Evolutionary conservation across 495 filamentous ascomycete species (phyloP).

Genomic region (Penicillium alfredii): DNA sequence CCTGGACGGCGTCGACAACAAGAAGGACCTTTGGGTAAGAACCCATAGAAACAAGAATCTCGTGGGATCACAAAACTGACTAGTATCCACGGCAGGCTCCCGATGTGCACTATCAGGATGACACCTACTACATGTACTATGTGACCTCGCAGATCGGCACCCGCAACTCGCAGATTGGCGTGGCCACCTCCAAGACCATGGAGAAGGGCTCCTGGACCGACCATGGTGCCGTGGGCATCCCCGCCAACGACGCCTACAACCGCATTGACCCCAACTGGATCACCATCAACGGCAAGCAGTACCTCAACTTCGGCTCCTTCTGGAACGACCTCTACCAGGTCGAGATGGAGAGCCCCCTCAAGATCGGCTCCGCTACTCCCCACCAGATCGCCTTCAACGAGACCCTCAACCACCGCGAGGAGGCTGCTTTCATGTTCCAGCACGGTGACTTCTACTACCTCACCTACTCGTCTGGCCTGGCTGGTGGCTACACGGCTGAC

Average conservation of each 20-base stretch:
- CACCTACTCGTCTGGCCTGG: slow-evolving; percentile 57
- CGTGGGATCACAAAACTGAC: not conserved
- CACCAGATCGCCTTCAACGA: slow-evolving; percentile 52
- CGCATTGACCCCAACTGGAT: slow-evolving; percentile 66
- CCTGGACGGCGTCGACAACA: slow-evolving; percentile 39
- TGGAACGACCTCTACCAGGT: slow-evolving; percentile 65
- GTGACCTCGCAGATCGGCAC: slow-evolving; percentile 59
- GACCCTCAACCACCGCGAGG: slow-evolving; percentile 47
- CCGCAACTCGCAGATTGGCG: slow-evolving; percentile 57
- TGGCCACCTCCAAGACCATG: slow-evolving; percentile 59
- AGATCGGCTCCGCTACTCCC: slow-evolving; percentile 27
- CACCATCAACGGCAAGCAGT: slow-evolving; percentile 37
- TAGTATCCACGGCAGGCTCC: slow-evolving; percentile 50
- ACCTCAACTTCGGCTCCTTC: slow-evolving; percentile 64
- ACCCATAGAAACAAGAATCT: no score
- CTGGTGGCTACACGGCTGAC: slow-evolving; percentile 49
- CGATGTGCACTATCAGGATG: slow-evolving; percentile 51
- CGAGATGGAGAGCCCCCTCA: slow-evolving; percentile 41
- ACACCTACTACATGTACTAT: slow-evolving; percentile 68
- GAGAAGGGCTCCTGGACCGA: slow-evolving; percentile 56
- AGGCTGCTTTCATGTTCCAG: slow-evolving; percentile 54
- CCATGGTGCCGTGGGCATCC: slow-evolving; percentile 45
- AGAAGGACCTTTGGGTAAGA: slow-evolving; percentile 58
- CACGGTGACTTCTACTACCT: slow-evolving; percentile 57
- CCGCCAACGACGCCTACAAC: slow-evolving; percentile 52